A percentile compares a stretch with the other conserved stretches of the same genome.
Conservation (phyloP, 1,139 yeast species). For the Yamadazyma membranifaciens region DNA sequence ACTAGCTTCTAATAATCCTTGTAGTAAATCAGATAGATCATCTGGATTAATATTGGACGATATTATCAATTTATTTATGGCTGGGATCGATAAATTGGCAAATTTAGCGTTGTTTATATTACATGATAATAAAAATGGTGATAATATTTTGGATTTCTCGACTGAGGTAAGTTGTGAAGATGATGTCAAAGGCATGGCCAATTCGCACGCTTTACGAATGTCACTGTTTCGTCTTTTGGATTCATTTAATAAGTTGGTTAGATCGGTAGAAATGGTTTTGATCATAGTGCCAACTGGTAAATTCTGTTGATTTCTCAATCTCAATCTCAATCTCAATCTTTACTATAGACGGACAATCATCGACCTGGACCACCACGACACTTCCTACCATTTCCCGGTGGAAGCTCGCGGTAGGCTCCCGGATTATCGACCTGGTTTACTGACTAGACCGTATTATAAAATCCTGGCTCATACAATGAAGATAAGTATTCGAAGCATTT, state of each 20-base stretch:
- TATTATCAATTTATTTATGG: slow-evolving; percentile 59
- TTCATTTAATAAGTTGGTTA: slow-evolving; percentile 52
- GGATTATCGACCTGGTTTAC: too few relatives aligned
- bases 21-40: slow-evolving; percentile 54
- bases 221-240: slow-evolving; percentile 69
- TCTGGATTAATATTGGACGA: slow-evolving; percentile 47
- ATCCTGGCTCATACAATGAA: too few relatives aligned
- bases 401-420: too few relatives aligned
- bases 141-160: slow-evolving; percentile 51
- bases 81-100: slow-evolving; percentile 68
- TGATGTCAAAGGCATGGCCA: slow-evolving; percentile 51
- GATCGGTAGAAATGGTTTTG: not conserved
- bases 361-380: too few relatives aligned
- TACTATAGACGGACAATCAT: too few relatives aligned
- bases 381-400: too few relatives aligned
- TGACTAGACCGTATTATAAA: too few relatives aligned
- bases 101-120: slow-evolving; percentile 73
- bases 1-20: slow-evolving; percentile 70
- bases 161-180: slow-evolving; percentile 21
- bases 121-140: slow-evolving; percentile 74
- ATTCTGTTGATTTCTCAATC: too few relatives aligned
- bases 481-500: too few relatives aligned
- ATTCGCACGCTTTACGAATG: slow-evolving; percentile 64
- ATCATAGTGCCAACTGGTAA: not conserved
- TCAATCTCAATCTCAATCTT: too few relatives aligned